These are phyloP conservation scores for Hyphopichia homilentoma DNA, from an alignment of 805 yeast genomes.

Conservation along the genomic window DNA sequence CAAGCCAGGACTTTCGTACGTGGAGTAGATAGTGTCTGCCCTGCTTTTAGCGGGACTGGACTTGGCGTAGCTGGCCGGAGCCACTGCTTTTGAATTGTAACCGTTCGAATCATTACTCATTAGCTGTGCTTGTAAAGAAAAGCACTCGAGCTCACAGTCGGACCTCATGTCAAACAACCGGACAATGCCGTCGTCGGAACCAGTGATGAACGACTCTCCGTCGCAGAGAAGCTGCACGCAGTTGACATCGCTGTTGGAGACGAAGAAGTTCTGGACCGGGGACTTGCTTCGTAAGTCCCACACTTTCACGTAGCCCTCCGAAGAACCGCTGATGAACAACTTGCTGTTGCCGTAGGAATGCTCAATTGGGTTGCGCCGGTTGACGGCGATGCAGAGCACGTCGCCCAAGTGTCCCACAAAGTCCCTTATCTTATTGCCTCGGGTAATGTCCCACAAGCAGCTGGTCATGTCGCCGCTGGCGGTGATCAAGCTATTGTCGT, in stretches of 20 bases:
- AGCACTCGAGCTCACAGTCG: conserved; percentile 62
- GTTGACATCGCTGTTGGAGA: conserved; percentile 64
- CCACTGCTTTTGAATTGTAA: background rate
- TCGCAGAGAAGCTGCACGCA: conserved; percentile 60
- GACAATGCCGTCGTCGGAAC: conserved; percentile 74
- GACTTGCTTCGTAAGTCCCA: conserved; percentile 61
- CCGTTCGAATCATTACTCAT: background rate
- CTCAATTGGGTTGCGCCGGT: conserved; percentile 16
- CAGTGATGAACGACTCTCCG: conserved; percentile 66
- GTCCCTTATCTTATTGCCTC: conserved; percentile 49
- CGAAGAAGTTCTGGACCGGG: conserved; percentile 47
- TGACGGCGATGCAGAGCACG: conserved; percentile 47
- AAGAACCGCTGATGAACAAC: conserved; percentile 58
- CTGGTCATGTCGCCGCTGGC: conserved; percentile 83
- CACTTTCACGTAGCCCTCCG: conserved; percentile 63
- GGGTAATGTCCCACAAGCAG: conserved; percentile 72
- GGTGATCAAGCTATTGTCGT: conserved; percentile 55
- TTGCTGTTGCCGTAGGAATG: conserved; percentile 14
- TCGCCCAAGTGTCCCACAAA: conserved; percentile 72
- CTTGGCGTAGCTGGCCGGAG: background rate
- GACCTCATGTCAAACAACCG: conserved; percentile 73
- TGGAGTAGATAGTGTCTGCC: conserved; percentile 11
- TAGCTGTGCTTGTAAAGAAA: conserved; percentile 23
- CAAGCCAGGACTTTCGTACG: conserved; percentile 63
- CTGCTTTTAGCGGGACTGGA: background rate